Conservation (phyloP, 2,329 filamentous ascomycete genomes). For the Penicillium sp. region DNA sequence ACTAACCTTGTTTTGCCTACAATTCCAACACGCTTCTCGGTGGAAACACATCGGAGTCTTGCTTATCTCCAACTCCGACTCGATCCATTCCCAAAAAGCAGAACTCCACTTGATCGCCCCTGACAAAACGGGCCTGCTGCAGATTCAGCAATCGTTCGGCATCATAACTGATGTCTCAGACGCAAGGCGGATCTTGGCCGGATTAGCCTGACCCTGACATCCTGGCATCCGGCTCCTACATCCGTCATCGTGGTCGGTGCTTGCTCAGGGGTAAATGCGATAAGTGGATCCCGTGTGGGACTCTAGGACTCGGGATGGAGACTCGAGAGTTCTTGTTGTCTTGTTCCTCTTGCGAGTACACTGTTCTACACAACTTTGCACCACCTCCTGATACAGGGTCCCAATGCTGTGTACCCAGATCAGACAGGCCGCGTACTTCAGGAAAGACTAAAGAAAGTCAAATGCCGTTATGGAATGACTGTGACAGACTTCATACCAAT, state of each 20-base stretch:
- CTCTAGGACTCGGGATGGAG: slow-evolving; percentile 15
- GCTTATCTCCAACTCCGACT: slow-evolving; percentile 2
- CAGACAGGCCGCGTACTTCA: background rate
- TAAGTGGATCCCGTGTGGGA: slow-evolving; percentile 18
- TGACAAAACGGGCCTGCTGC: slow-evolving; percentile 7
- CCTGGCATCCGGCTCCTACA: slow-evolving; percentile 1
- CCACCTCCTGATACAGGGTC: background rate
- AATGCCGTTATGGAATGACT: background rate
- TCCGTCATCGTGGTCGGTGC: slow-evolving; percentile 19
- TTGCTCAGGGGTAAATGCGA: slow-evolving; percentile 23
- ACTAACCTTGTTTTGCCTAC: background rate
- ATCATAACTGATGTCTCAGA: slow-evolving; percentile 14
- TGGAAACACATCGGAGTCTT: background rate
- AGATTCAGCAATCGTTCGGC: slow-evolving; percentile 14
- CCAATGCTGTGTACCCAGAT: background rate
- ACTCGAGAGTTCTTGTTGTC: slow-evolving; percentile 3
- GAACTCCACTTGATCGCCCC: background rate
- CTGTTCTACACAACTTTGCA: background rate
- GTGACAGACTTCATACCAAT: background rate
- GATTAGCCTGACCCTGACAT: slow-evolving; percentile 2
- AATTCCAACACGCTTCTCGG: too few species aligned
- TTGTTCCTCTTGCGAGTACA: too few species aligned
- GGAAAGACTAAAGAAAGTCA: background rate
- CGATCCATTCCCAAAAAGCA: slow-evolving; percentile 1
- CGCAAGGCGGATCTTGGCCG: slow-evolving; percentile 15